These are phyloP conservation scores for Cordyceps cateniannulata DNA, from an alignment of 2,329 filamentous ascomycete genomes.

Conservation along the genomic window DNA sequence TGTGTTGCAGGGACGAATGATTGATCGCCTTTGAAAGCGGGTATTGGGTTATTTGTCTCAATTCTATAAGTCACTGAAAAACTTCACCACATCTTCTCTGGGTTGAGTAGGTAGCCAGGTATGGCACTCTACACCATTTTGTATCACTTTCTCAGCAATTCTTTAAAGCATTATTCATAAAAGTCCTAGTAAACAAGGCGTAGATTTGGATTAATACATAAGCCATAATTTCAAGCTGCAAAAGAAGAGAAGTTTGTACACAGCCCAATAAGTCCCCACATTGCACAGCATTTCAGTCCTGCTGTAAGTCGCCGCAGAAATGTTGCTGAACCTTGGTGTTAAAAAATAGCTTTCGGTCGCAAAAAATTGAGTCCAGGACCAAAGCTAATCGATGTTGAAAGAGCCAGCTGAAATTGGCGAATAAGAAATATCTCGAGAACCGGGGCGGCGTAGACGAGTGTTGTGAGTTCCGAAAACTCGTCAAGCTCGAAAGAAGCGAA, in stretches of 20 bases:
- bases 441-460: not conserved
- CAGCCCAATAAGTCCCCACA: not conserved
- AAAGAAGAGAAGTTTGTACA: slow-evolving; percentile 5
- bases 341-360: not conserved
- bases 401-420: slow-evolving; percentile 3
- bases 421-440: not conserved
- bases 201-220: not conserved
- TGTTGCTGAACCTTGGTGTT: not conserved
- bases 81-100: too few relatives aligned
- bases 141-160: not conserved
- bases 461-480: not conserved
- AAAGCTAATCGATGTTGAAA: slow-evolving; percentile 4
- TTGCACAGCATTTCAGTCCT: not conserved
- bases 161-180: not conserved
- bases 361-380: not conserved
- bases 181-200: too few relatives aligned
- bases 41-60: too few relatives aligned
- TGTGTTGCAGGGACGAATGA: too few relatives aligned
- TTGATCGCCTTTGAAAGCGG: too few relatives aligned
- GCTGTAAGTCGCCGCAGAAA: not conserved
- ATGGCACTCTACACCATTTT: too few relatives aligned
- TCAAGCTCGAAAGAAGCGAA: not conserved
- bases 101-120: too few relatives aligned
- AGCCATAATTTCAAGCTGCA: not conserved
- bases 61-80: too few relatives aligned